phyloP scores from a whole-genome alignment of 345 rosid species.

The Limnanthes douglasii region DNA sequence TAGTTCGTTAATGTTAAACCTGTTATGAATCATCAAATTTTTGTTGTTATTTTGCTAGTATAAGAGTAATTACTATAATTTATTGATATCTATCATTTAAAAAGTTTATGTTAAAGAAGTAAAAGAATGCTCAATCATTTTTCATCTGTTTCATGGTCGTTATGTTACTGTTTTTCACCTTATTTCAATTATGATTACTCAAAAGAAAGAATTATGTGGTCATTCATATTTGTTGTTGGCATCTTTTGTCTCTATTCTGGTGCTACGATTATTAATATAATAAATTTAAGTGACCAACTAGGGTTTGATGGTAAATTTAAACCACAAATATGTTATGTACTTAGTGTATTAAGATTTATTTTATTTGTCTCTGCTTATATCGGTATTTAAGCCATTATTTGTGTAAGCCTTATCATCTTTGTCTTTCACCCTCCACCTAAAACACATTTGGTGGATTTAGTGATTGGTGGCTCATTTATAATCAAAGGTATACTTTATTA shows the following conservation, averaged over 20 bases:
- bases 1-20: too few relatives aligned
- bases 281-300: slow-evolving; percentile 29
- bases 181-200: slow-evolving; percentile 88
- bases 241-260: slow-evolving; percentile 98
- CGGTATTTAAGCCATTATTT: neutral
- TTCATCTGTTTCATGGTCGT: slow-evolving; percentile 3
- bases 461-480: slow-evolving; percentile 81
- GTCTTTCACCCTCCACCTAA: slow-evolving; percentile 64
- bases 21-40: too few relatives aligned
- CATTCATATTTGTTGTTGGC: slow-evolving; percentile 97
- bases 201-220: slow-evolving; percentile 98
- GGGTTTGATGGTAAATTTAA: neutral
- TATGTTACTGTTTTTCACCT: slow-evolving; percentile 10
- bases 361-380: slow-evolving; percentile 2
- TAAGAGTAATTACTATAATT: too few relatives aligned
- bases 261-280: slow-evolving; percentile 87
- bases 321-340: neutral
- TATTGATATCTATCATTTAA: too few relatives aligned
- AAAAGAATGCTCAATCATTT: neutral
- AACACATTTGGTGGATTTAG: slow-evolving; percentile 77
- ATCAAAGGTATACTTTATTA: slow-evolving; percentile 52
- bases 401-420: slow-evolving; percentile 6
- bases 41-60: too few relatives aligned
- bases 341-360: slow-evolving; percentile 6
- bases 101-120: too few relatives aligned